A percentile compares a stretch with the other conserved stretches of the same genome.
Conservation (phyloP, 768 basidiomycete genomes). For the Cystofilobasidium macerans region DNA sequence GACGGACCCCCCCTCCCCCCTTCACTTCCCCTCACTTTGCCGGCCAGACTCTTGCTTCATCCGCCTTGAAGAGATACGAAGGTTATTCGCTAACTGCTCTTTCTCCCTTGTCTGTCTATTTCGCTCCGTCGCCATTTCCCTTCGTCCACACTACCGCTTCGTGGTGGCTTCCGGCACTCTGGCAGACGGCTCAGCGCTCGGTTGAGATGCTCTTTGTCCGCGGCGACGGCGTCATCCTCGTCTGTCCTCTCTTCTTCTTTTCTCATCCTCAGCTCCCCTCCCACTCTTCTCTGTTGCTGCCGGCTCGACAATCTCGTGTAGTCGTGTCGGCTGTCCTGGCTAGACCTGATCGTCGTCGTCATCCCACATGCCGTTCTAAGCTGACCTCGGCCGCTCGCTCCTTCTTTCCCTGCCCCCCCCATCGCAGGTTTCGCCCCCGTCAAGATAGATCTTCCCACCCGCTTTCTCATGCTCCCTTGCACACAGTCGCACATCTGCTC, state of each 20-base stretch:
- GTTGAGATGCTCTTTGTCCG: conserved; percentile 97
- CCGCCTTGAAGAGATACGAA: neutral
- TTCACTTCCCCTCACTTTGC: neutral
- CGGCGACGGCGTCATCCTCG: conserved; percentile 93
- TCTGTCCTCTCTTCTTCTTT: conserved; percentile 36
- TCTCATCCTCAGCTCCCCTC: neutral
- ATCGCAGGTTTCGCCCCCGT: conserved; percentile 20
- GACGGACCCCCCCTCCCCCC: neutral
- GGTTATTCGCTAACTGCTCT: no score
- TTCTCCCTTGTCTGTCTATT: neutral
- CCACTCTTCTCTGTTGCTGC: neutral
- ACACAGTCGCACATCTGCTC: no score
- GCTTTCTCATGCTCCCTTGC: no score
- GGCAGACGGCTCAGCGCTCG: conserved; percentile 77
- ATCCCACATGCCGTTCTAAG: no score
- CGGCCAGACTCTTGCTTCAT: neutral
- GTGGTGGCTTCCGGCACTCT: no score
- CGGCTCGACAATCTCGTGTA: neutral
- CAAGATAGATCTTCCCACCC: conserved; percentile 21
- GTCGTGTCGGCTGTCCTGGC: neutral
- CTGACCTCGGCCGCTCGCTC: neutral
- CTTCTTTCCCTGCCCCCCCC: no score
- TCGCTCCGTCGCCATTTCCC: neutral
- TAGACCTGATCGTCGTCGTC: neutral
- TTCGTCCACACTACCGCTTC: no score